These are phyloP conservation scores for Rhizopus delemar DNA, from an alignment of 371 early-diverging fungal species.

Conservation along the genomic window DNA sequence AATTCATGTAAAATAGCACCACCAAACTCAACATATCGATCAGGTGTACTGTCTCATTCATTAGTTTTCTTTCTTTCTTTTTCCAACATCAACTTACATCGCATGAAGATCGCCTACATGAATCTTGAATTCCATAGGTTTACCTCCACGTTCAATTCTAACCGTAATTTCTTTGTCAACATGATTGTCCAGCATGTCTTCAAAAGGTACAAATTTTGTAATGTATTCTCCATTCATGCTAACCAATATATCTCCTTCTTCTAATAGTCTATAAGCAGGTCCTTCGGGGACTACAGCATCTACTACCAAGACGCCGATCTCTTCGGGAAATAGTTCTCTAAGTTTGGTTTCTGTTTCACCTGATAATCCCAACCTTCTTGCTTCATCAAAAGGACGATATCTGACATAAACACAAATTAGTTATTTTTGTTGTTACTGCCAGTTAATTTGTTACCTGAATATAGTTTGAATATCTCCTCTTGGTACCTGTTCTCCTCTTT, in stretches of 20 bases:
- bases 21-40: slow-evolving; percentile 83
- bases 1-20: slow-evolving; percentile 85
- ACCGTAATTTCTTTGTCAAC: slow-evolving; percentile 69
- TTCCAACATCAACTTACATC: slow-evolving; percentile 40
- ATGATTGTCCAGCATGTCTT: slow-evolving; percentile 73
- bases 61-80: not conserved
- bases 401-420: slow-evolving; percentile 12
- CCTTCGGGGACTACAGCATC: slow-evolving; percentile 85
- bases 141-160: slow-evolving; percentile 76
- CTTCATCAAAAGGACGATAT: slow-evolving; percentile 75
- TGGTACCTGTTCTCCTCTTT: slow-evolving; percentile 67
- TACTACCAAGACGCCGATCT: slow-evolving; percentile 88
- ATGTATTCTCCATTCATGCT: slow-evolving; percentile 76
- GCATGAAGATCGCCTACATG: slow-evolving; percentile 73
- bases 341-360: slow-evolving; percentile 71
- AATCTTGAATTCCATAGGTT: slow-evolving; percentile 60
- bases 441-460: slow-evolving; percentile 55
- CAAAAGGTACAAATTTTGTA: slow-evolving; percentile 84
- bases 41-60: slow-evolving; percentile 59
- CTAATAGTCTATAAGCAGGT: slow-evolving; percentile 72
- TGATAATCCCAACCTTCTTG: slow-evolving; percentile 70
- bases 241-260: slow-evolving; percentile 88
- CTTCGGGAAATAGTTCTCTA: slow-evolving; percentile 67
- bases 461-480: slow-evolving; percentile 91
- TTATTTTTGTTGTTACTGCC: not conserved